phyloP scores from a whole-genome alignment of 352 stramenopile species.

The Phytopythium boreale region DNA sequence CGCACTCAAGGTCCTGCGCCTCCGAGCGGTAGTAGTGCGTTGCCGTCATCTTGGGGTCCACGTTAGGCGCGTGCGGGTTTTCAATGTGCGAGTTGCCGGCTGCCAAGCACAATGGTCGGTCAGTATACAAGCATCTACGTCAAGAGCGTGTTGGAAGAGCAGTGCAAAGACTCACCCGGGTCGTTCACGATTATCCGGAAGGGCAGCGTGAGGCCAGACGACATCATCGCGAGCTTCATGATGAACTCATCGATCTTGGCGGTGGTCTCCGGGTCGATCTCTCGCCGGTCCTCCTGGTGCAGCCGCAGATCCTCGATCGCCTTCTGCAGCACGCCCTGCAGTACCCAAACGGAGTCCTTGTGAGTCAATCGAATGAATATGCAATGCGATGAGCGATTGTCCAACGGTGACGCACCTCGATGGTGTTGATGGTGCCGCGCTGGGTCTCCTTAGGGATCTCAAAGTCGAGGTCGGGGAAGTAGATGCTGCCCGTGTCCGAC shows the following conservation, averaged over 20 bases:
- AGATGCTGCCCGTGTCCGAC: constrained; percentile 74
- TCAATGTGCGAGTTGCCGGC: constrained; percentile 91
- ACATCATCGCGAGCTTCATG: constrained; percentile 60
- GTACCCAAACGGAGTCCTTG: not conserved
- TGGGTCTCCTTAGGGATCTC: constrained; percentile 88
- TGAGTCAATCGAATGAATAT: constrained; percentile 20
- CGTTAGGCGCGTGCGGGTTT: constrained; percentile 77
- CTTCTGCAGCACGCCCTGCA: constrained; percentile 42
- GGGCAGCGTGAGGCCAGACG: constrained; percentile 60
- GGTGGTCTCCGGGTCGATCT: constrained; percentile 73
- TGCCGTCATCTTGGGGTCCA: constrained; percentile 68
- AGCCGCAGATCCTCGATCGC: constrained; percentile 69
- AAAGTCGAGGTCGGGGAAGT: constrained; percentile 84
- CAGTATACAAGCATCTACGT: not conserved
- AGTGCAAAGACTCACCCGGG: constrained; percentile 23
- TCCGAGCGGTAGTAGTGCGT: constrained; percentile 76
- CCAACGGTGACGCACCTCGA: constrained; percentile 42
- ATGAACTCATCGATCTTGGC: constrained; percentile 84
- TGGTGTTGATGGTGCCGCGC: constrained; percentile 86
- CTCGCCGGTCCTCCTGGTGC: constrained; percentile 79
- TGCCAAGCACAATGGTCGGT: not conserved
- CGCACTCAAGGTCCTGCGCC: constrained; percentile 68
- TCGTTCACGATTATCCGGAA: constrained; percentile 88
- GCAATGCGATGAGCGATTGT: no score
- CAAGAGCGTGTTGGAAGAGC: not conserved